Evolutionary conservation across 345 rosid species (phyloP), one percentile per base, ranked within the genome.

Genomic region (Citrus maxima): DNA sequence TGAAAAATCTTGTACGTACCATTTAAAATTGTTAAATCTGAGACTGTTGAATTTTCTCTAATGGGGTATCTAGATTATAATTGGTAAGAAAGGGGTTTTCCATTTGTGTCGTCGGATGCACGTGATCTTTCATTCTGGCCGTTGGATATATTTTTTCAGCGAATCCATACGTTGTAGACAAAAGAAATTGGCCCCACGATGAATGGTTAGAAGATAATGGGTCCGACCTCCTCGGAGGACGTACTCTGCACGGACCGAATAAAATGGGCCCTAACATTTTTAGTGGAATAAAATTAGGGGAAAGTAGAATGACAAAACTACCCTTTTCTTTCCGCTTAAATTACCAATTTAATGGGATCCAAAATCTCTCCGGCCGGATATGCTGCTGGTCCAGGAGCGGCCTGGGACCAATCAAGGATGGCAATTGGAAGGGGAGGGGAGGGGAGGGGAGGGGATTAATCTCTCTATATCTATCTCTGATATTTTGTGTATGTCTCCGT

Each of bases 341-440:
- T 25, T 42, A 10, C 34, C 21, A 51, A 22, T 49, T 68, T 19
- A 9, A 42, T 46, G 42, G 78, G 70, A 54, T 49, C 64, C 64
- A 9, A 24, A 49, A 76, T 67, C 79, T 32, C 7, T 6, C n/a
- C 51, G 24, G 62, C 78, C 49, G 30, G 70, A 75, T 75, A 30
- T 63, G 49, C 25, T 24, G 40, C 60, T 28, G 71, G 62, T 75
- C 74, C 70, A 21, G 27, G 18, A 1, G 18, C 4, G 18, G 51
- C 1, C 51, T 46, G 51, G 51, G 51, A 46, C 18, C 18, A 46
- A 46, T 46, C n/a, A n/a, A n/a, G n/a, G n/a, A n/a, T n/a, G n/a
- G n/a, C n/a, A n/a, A n/a, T n/a, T n/a, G n/a, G n/a, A n/a, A n/a
- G n/a, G n/a, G n/a, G n/a, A n/a, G n/a, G n/a, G n/a, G n/a, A n/a